Evolutionary conservation across 2,329 filamentous ascomycete species (phyloP), one percentile per base, ranked within the genome.

Genomic region (Oidium heveae): DNA sequence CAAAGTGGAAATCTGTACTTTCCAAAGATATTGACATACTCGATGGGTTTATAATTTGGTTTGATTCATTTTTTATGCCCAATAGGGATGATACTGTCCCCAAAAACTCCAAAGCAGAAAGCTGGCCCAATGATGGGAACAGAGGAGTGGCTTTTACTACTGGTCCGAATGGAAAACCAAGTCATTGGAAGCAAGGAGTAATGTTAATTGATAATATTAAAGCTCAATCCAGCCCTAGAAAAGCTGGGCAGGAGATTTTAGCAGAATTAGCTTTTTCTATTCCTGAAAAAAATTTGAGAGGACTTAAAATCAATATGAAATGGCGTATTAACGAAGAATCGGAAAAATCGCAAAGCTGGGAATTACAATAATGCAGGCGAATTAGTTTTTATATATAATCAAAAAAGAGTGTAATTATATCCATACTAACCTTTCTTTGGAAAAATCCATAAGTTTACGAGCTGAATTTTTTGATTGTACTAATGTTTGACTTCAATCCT

Each of bases 41-140:
- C n/a, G 86, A 95, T 64, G 89, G 86, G 4, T 94, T 87, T 66
- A 73, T 86, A 15, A 75, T 94, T 60, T 95, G 88, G 86, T 95
- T 95, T 65, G 89, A 96, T 66, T 89, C 83, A 24, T 91, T 91
- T 71, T 95, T 95, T 68, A 76, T 83, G 59, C 77, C 80, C 10
- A 74, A 75, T 0, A 70, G 74, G 37, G 68, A 72, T 37, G 66
- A 69, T 52, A 61, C 63, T 32, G 64, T 76, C 50, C 70, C 70
- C 9, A 68, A 72, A 33, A 67, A 74, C 57, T 70, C 71, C n/a
- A 76, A 77, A 53, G 77, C 79, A 0, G 71, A 79, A 55, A 71
- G 75, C 4, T 87, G 82, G 77, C 68, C 66, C 24, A 74, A 75
- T 58, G 62, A 67, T 24, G 69, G 71, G 34, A 76, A 67, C 37